Percentiles rank a stretch among this genome's conserved stretches.
These are phyloP conservation scores for Boletus eberwhitei DNA, from an alignment of 768 basidiomycete species.

Conservation along the genomic window DNA sequence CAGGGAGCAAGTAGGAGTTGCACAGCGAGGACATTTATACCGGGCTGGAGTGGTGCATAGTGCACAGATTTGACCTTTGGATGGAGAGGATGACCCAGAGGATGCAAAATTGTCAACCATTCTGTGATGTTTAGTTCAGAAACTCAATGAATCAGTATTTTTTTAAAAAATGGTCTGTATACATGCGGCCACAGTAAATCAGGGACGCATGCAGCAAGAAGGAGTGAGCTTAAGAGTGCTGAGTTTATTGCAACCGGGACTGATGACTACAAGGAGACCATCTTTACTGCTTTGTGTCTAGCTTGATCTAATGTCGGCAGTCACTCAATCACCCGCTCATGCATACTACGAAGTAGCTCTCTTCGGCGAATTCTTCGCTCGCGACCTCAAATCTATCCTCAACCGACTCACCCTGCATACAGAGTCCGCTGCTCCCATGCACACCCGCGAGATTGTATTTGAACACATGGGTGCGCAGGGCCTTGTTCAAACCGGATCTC, in stretches of 20 bases:
- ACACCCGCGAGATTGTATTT: constrained; percentile 75
- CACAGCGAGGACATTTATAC: constrained; percentile 81
- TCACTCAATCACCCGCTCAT: constrained; percentile 38
- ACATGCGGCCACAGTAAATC: not conserved
- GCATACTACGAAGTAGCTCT: constrained; percentile 82
- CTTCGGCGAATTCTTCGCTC: constrained; percentile 76
- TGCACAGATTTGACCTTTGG: constrained; percentile 39
- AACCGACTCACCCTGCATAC: constrained; percentile 80
- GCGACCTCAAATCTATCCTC: constrained; percentile 71
- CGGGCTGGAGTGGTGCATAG: constrained; percentile 51
- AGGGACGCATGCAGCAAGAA: not conserved
- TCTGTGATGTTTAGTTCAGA: not conserved
- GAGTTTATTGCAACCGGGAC: not conserved
- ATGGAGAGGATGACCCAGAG: constrained; percentile 13
- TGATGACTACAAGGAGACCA: not conserved
- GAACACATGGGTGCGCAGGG: constrained; percentile 69
- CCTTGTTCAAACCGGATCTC: constrained; percentile 47
- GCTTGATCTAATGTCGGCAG: constrained; percentile 18
- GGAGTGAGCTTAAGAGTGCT: too few species aligned
- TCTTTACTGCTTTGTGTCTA: not conserved
- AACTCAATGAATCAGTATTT: not conserved
- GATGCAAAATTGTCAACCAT: constrained; percentile 9
- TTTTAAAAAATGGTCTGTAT: not conserved
- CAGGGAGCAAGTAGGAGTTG: constrained; percentile 67
- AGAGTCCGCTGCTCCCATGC: constrained; percentile 73